Evolutionary conservation across 1,139 yeast genomes (phyloP).

Genomic region (Suhomyces taliae): DNA sequence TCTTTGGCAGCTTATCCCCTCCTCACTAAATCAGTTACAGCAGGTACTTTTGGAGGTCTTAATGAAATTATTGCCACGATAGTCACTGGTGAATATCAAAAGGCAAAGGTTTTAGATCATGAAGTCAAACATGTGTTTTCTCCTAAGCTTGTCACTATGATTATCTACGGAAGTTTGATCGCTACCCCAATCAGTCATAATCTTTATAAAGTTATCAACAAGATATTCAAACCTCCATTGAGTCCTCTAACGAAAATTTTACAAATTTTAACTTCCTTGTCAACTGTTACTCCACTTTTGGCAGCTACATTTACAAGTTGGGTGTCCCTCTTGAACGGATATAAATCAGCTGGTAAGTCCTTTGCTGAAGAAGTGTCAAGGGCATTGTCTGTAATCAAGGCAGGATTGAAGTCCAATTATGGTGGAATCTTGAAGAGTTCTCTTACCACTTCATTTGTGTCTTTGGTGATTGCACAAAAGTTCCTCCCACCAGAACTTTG

Average conservation of each 20-base stretch:
- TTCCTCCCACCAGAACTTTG: conserved; percentile 72
- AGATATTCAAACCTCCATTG: conserved; percentile 41
- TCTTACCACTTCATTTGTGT: conserved; percentile 62
- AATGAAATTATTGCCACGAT: conserved; percentile 60
- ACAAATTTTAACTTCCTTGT: conserved; percentile 62
- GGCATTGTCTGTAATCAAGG: conserved; percentile 21
- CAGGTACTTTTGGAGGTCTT: conserved; percentile 55
- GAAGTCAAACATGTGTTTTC: conserved; percentile 39
- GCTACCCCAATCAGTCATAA: conserved; percentile 77
- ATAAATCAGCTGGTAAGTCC: conserved; percentile 13
- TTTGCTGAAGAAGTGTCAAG: conserved; percentile 23
- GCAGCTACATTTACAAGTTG: conserved; percentile 58
- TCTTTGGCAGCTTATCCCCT: conserved; percentile 52
- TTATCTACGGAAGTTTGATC: conserved; percentile 66
- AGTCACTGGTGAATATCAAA: conserved; percentile 47
- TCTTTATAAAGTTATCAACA: conserved; percentile 49
- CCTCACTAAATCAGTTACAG: conserved; percentile 59
- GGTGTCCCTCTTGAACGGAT: conserved; percentile 48
- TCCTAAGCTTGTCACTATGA: conserved; percentile 60
- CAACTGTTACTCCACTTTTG: conserved; percentile 64
- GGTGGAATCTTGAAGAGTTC: conserved; percentile 61
- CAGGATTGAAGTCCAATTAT: conserved; percentile 52
- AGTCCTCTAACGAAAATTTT: conserved; percentile 43
- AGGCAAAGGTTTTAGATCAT: conserved; percentile 19
- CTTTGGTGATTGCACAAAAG: conserved; percentile 71